Conservation (phyloP, 495 filamentous ascomycete genomes). For the Aspergillus asperescens region DNA sequence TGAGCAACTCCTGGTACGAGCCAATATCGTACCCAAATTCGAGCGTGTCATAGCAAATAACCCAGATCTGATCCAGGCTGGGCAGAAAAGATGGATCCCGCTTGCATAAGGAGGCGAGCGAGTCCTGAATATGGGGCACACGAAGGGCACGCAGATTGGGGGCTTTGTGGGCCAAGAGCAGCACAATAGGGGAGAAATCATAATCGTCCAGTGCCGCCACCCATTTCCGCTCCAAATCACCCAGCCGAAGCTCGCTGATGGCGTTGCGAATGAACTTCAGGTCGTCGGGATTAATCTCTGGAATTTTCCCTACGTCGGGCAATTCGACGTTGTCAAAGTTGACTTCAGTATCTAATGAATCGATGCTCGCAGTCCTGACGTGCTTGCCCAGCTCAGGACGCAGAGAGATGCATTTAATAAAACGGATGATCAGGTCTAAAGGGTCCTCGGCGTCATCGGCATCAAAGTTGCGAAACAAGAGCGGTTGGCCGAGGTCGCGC, state of each 20-base stretch:
- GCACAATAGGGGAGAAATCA: constrained; percentile 16
- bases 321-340: no score
- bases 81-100: constrained; percentile 17
- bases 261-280: constrained; percentile 1
- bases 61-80: constrained; percentile 15
- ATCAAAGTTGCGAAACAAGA: constrained; percentile 15
- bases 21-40: constrained; percentile 10
- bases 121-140: constrained; percentile 11
- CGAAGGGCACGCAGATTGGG: constrained; percentile 22
- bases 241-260: constrained; percentile 6
- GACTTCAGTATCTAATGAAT: neutral
- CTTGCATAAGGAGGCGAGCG: constrained; percentile 14
- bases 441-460: neutral
- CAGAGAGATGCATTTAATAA: constrained; percentile 16
- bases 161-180: constrained; percentile 19
- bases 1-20: constrained; percentile 12
- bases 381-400: constrained; percentile 20
- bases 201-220: neutral
- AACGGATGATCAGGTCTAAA: constrained; percentile 6
- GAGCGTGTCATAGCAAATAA: constrained; percentile 2
- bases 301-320: no score
- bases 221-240: constrained; percentile 6
- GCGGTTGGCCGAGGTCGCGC: constrained; percentile 23
- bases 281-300: neutral
- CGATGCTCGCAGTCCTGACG: constrained; percentile 11